Evolutionary conservation across 2,329 filamentous ascomycete species (phyloP).

Genomic region (Lecanicillium sp.): DNA sequence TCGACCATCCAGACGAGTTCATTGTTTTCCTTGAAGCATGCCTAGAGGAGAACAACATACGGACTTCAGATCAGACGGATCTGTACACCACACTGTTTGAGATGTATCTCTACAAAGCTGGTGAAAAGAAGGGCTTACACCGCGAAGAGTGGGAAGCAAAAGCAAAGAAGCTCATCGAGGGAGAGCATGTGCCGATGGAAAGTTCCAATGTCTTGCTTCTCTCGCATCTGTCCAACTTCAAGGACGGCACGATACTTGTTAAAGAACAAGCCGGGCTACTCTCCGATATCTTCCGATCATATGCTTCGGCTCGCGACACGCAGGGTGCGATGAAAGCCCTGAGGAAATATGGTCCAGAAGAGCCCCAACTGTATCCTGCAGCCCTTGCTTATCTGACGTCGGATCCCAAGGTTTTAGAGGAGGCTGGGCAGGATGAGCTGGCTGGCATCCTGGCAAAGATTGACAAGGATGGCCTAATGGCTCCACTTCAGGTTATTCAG

Average conservation of each 20-base stretch:
- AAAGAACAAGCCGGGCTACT: constrained; percentile 87
- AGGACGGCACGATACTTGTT: constrained; percentile 84
- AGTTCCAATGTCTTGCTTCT: constrained; percentile 90
- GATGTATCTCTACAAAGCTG: constrained; percentile 92
- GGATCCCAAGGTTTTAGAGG: constrained; percentile 70
- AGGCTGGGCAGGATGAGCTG: constrained; percentile 78
- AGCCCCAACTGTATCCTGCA: constrained; percentile 87
- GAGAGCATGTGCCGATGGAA: constrained; percentile 76
- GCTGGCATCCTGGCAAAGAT: constrained; percentile 77
- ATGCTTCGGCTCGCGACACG: constrained; percentile 88
- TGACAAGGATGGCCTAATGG: constrained; percentile 86
- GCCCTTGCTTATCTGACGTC: constrained; percentile 92
- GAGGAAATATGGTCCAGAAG: constrained; percentile 83
- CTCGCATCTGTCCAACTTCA: constrained; percentile 86
- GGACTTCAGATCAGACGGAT: constrained; percentile 71
- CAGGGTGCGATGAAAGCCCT: constrained; percentile 83
- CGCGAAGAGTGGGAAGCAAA: constrained; percentile 82
- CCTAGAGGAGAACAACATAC: constrained; percentile 63
- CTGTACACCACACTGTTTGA: constrained; percentile 94
- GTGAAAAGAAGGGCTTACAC: constrained; percentile 59
- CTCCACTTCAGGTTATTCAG: constrained; percentile 92
- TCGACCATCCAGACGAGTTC: constrained; percentile 88
- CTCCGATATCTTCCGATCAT: constrained; percentile 95
- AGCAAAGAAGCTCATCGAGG: constrained; percentile 82
- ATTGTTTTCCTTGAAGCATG: constrained; percentile 89